Percentiles rank a stretch among this genome's conserved stretches.
phyloP scores from a whole-genome alignment of 345 rosid genomes.

The Eucalyptus tenuipes region DNA sequence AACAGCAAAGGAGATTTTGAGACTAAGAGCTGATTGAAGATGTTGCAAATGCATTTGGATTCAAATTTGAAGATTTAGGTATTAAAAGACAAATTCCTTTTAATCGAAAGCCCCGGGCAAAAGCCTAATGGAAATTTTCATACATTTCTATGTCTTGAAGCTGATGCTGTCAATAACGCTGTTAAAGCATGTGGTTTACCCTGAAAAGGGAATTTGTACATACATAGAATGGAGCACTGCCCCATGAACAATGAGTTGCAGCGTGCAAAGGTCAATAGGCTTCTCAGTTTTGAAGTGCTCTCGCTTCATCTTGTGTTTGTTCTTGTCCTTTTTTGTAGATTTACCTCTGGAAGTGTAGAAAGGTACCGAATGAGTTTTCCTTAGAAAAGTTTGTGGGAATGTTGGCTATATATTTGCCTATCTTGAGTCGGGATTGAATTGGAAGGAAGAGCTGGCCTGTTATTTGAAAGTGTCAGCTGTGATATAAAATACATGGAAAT shows the following conservation, averaged over 20 bases:
- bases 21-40: slow-evolving; percentile 72
- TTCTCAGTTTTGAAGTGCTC: background rate
- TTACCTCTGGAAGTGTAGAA: background rate
- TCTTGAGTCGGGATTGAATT: background rate
- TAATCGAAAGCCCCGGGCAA: background rate
- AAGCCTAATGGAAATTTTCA: background rate
- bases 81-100: background rate
- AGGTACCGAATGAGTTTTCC: background rate
- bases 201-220: background rate
- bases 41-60: background rate
- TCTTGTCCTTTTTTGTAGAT: background rate
- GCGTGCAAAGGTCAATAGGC: background rate
- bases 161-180: background rate
- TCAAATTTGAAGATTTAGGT: background rate
- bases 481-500: background rate
- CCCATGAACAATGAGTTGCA: background rate
- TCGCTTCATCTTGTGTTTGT: background rate
- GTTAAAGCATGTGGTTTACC: background rate
- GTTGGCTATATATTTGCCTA: background rate
- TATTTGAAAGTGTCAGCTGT: background rate
- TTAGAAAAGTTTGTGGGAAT: background rate
- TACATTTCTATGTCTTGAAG: background rate
- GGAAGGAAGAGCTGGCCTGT: background rate
- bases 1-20: slow-evolving; percentile 85
- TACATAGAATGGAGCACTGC: background rate